Percentiles rank a stretch among this genome's conserved stretches.
These are phyloP conservation scores for Sextonia rubra DNA, from an alignment of 164 flowering plant species.

Conservation along the genomic window DNA sequence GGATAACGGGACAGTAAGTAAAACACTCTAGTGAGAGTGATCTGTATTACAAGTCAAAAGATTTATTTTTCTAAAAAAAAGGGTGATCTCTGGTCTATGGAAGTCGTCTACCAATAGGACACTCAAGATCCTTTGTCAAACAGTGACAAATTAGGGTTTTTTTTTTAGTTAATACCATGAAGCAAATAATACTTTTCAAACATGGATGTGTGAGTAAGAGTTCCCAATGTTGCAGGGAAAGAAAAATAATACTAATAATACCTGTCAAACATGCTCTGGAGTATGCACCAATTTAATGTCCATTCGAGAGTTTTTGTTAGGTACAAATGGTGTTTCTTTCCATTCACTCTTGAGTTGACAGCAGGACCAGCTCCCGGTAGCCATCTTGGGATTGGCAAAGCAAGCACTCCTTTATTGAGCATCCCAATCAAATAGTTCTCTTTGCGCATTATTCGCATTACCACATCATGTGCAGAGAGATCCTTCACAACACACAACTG, in stretches of 20 bases:
- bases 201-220: too few relatives aligned
- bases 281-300: slow-evolving; percentile 95
- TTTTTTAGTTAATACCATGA: not conserved
- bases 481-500: slow-evolving; percentile 89
- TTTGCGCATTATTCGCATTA: slow-evolving; percentile 98
- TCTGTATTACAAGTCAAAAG: too few relatives aligned
- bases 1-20: too few relatives aligned
- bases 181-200: too few relatives aligned
- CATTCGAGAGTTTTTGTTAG: slow-evolving; percentile 89
- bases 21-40: not conserved
- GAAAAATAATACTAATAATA: slow-evolving; percentile 15
- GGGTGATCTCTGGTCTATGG: too few relatives aligned
- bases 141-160: not conserved
- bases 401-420: slow-evolving; percentile 95
- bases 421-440: slow-evolving; percentile 96
- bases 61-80: too few relatives aligned
- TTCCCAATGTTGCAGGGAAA: too few relatives aligned
- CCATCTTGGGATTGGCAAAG: slow-evolving; percentile 84
- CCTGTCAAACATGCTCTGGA: slow-evolving; percentile 99
- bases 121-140: not conserved
- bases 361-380: slow-evolving; percentile 90
- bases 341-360: slow-evolving; percentile 49
- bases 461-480: slow-evolving; percentile 86
- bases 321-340: slow-evolving; percentile 47
- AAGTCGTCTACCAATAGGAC: not conserved